Conservation (phyloP, 441 rosid genomes). For the Erodium chrysanthum region DNA sequence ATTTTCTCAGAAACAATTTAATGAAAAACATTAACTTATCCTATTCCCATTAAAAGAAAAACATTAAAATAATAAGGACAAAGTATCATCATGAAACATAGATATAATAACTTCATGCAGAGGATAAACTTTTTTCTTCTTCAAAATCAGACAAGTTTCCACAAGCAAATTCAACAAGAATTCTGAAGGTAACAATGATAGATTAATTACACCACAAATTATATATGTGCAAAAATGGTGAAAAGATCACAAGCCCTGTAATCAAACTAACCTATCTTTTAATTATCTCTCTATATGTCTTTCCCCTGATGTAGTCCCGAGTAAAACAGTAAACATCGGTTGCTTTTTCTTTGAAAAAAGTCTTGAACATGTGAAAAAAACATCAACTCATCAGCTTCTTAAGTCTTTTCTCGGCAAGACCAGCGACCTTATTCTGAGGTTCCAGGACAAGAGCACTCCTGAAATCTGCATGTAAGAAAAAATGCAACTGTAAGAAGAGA, state of each 20-base stretch:
- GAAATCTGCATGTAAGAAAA: constrained; percentile 49
- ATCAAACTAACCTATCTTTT: neutral
- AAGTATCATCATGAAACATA: too few species aligned
- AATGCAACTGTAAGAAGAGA: neutral
- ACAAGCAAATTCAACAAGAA: neutral
- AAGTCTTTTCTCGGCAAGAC: constrained; percentile 52
- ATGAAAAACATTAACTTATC: too few species aligned
- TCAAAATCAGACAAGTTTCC: neutral
- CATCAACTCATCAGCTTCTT: constrained; percentile 42
- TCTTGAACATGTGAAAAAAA: neutral
- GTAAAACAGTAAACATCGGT: neutral
- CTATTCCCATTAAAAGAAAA: too few species aligned
- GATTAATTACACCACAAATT: neutral
- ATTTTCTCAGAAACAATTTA: too few species aligned
- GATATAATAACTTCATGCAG: too few species aligned
- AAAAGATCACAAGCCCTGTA: neutral
- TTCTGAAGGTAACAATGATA: neutral
- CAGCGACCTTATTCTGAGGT: constrained; percentile 74
- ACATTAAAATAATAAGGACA: too few species aligned
- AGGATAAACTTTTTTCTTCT: too few species aligned
- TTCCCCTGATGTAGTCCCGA: neutral
- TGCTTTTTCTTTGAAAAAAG: neutral
- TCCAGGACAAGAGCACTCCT: constrained; percentile 77
- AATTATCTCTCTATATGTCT: neutral
- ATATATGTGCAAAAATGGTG: neutral